A percentile compares a stretch with the other conserved stretches of the same genome.
Conservation (phyloP, 805 yeast species). For the Sugiyamaella mastotermitis region DNA sequence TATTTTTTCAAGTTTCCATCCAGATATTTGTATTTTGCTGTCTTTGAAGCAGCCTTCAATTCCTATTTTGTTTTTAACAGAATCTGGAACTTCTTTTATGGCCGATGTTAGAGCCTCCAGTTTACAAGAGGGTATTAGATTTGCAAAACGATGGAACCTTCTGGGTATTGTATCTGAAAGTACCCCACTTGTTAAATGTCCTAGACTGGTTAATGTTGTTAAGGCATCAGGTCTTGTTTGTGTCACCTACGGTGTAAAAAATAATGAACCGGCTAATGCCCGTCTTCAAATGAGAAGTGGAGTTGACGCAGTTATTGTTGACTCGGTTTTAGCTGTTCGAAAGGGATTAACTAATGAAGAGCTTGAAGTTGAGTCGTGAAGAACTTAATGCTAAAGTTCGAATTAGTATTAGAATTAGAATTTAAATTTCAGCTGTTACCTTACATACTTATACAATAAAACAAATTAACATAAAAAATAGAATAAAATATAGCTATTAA, state of each 20-base stretch:
- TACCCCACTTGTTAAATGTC: conserved; percentile 78
- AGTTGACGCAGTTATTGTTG: conserved; percentile 98
- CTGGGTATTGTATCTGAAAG: conserved; percentile 91
- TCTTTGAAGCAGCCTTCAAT: conserved; percentile 90
- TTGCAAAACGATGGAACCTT: conserved; percentile 85
- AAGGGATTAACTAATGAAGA: conserved; percentile 51
- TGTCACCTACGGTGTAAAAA: conserved; percentile 81
- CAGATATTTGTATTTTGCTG: conserved; percentile 80
- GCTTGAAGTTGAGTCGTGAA: conserved; percentile 2
- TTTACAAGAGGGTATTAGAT: conserved; percentile 83
- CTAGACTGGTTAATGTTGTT: conserved; percentile 84
- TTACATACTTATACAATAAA: no score
- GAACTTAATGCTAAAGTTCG: no score
- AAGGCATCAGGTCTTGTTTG: conserved; percentile 88
- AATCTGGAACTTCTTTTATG: conserved; percentile 79
- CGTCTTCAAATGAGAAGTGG: conserved; percentile 86
- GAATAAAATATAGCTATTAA: no score
- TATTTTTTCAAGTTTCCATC: conserved; percentile 89
- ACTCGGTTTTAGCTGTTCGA: conserved; percentile 88
- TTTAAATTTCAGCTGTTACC: no score
- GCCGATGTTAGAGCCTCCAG: conserved; percentile 86
- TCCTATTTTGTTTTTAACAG: conserved; percentile 86
- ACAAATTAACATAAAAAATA: no score
- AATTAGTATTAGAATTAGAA: no score
- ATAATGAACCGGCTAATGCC: conserved; percentile 80